Conservation (phyloP, 129 eudicot genomes). For the Ambrosia trifida region DNA sequence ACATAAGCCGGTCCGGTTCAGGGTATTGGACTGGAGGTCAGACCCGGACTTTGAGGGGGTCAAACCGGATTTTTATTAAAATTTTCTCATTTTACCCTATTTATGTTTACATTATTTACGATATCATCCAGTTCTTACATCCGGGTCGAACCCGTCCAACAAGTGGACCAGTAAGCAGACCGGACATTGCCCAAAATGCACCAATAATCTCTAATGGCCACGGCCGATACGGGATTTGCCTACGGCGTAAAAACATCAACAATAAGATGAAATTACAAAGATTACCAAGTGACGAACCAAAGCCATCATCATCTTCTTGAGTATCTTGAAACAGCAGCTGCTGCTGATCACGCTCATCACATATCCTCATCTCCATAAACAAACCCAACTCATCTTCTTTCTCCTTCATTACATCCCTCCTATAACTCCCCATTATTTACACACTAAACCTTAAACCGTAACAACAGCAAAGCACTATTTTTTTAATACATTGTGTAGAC, state of each 20-base stretch:
- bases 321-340: constrained; percentile 53
- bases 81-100: too few species aligned
- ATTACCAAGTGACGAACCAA: constrained; percentile 77
- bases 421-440: constrained; percentile 50
- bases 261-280: background rate
- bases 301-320: constrained; percentile 53
- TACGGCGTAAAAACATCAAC: background rate
- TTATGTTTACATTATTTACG: too few species aligned
- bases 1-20: too few species aligned
- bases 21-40: too few species aligned
- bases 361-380: constrained; percentile 79
- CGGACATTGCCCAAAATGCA: too few species aligned
- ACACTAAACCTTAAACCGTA: constrained; percentile 23
- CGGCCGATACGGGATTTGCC: too few species aligned
- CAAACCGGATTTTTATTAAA: too few species aligned
- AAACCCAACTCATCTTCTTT: constrained; percentile 85
- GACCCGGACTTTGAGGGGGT: too few species aligned
- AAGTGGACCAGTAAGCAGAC: too few species aligned
- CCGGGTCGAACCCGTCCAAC: too few species aligned
- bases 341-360: constrained; percentile 58
- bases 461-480: constrained; percentile 49
- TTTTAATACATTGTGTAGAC: constrained; percentile 3
- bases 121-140: too few species aligned
- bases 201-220: too few species aligned
- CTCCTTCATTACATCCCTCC: constrained; percentile 57